Percentiles rank a stretch among this genome's conserved stretches.
Evolutionary conservation across 345 rosid species (phyloP).

Genomic region (Turritis glabra): DNA sequence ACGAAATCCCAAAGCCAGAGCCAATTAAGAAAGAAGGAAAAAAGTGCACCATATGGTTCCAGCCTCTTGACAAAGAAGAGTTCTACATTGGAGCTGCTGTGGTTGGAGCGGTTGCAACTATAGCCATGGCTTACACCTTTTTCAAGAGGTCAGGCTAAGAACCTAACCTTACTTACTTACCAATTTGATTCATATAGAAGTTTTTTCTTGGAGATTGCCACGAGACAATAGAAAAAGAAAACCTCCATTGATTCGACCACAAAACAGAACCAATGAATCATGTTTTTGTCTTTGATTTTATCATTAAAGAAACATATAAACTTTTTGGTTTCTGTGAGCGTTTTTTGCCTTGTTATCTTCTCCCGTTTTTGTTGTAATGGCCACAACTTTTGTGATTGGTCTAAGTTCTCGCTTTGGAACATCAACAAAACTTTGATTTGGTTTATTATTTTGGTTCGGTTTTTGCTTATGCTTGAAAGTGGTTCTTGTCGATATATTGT

Average conservation of each 20-base stretch:
- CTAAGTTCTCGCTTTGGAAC: background rate
- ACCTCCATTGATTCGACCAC: background rate
- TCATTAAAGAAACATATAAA: constrained; percentile 13
- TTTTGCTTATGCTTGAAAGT: background rate
- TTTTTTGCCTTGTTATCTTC: background rate
- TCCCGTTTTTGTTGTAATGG: background rate
- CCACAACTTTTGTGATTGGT: background rate
- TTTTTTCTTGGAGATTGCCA: constrained; percentile 13
- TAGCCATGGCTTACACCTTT: constrained; percentile 68
- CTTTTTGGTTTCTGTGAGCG: constrained; percentile 7
- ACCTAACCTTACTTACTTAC: constrained; percentile 2
- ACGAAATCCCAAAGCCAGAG: constrained; percentile 41
- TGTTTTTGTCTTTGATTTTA: constrained; percentile 11
- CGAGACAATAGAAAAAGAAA: background rate
- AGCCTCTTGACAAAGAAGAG: constrained; percentile 60
- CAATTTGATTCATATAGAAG: constrained; percentile 4
- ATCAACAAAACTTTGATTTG: background rate
- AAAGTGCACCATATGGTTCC: constrained; percentile 43
- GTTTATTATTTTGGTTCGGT: background rate
- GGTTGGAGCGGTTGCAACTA: constrained; percentile 66
- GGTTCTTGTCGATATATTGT: background rate
- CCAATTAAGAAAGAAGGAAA: constrained; percentile 39
- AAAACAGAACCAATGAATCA: background rate
- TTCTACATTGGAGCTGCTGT: constrained; percentile 60
- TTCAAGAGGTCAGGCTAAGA: constrained; percentile 62